Conservation (phyloP, 169 alveolate genomes). For the Eimeria falciformis region DNA sequence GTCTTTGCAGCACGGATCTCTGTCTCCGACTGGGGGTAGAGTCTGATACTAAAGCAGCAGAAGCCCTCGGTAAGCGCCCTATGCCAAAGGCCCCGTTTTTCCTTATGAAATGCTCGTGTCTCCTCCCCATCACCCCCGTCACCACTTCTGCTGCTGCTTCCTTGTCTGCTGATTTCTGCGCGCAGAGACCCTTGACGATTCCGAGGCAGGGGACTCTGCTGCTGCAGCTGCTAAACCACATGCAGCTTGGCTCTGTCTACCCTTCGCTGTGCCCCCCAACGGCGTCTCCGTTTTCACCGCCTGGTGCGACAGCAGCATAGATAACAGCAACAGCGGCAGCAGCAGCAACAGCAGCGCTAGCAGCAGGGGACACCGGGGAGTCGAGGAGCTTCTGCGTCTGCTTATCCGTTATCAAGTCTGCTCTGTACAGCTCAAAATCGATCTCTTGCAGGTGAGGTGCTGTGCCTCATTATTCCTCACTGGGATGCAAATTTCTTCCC, state of each 20-base stretch:
- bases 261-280: not conserved
- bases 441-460: constrained; percentile 46
- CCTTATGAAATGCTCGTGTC: not conserved
- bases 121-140: not conserved
- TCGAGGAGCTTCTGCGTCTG: constrained; percentile 33
- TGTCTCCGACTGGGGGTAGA: constrained; percentile 60
- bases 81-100: not conserved
- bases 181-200: not conserved
- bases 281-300: constrained; percentile 26
- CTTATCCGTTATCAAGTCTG: constrained; percentile 22
- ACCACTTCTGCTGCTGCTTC: not conserved
- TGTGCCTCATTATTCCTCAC: not conserved
- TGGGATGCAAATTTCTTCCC: no score
- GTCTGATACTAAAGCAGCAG: not conserved
- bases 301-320: constrained; percentile 31
- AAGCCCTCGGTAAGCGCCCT: constrained; percentile 21
- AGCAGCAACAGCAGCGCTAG: not conserved
- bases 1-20: constrained; percentile 2
- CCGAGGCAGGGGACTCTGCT: not conserved
- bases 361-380: constrained; percentile 38
- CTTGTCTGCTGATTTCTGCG: not conserved
- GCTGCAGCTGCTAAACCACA: not conserved
- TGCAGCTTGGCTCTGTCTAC: constrained; percentile 31
- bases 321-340: not conserved
- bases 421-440: constrained; percentile 54